A percentile compares a stretch with the other conserved stretches of the same genome.
Conservation (phyloP, 2,329 filamentous ascomycete species). For the Seiridium unicorne region DNA sequence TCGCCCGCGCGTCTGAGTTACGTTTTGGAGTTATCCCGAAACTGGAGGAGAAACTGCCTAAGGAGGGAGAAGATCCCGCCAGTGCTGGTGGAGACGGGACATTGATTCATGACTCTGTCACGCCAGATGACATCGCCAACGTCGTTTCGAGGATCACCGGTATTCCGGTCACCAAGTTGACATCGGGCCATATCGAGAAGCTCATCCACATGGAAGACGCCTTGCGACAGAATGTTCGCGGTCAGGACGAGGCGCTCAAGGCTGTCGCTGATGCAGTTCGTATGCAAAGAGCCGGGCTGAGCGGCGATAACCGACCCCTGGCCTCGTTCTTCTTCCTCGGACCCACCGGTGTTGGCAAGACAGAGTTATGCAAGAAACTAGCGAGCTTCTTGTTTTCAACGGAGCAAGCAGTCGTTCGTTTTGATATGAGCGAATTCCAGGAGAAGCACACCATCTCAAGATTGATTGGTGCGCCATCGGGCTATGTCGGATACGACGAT, state of each 20-base stretch:
- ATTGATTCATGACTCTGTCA: constrained; percentile 92
- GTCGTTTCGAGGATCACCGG: constrained; percentile 91
- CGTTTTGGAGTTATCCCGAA: constrained; percentile 83
- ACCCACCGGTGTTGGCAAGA: constrained; percentile 95
- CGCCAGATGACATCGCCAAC: constrained; percentile 86
- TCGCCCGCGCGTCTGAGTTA: constrained; percentile 85
- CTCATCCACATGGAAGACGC: constrained; percentile 94
- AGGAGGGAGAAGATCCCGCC: constrained; percentile 56
- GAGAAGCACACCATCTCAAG: constrained; percentile 95
- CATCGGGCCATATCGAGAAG: constrained; percentile 91
- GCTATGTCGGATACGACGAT: constrained; percentile 96
- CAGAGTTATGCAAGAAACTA: constrained; percentile 94
- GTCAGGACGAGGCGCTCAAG: constrained; percentile 89
- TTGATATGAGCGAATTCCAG: constrained; percentile 98
- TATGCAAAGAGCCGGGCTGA: constrained; percentile 88
- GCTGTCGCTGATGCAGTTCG: constrained; percentile 91
- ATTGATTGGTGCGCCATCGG: constrained; percentile 88
- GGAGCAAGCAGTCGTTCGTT: constrained; percentile 84
- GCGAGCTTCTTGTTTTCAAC: constrained; percentile 92
- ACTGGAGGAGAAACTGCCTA: constrained; percentile 75
- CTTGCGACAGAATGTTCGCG: constrained; percentile 78
- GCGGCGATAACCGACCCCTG: constrained; percentile 85
- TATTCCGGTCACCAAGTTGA: constrained; percentile 89
- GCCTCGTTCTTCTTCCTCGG: constrained; percentile 98
- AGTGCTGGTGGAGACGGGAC: constrained; percentile 42